Evolutionary conservation across 768 basidiomycete genomes (phyloP).

Genomic region (Trametes elegans): DNA sequence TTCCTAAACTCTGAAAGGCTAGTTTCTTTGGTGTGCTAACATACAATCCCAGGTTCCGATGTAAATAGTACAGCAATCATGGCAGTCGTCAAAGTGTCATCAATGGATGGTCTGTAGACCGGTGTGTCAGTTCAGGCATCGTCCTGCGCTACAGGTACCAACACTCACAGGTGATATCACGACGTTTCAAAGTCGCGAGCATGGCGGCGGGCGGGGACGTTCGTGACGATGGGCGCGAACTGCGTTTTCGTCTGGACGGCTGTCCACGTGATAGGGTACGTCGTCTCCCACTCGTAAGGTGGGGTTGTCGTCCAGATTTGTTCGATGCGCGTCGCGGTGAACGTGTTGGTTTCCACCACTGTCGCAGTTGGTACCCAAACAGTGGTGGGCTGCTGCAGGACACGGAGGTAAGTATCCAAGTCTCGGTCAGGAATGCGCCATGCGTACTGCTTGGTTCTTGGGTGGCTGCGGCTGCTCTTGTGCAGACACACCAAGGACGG

Average conservation of each 20-base stretch:
- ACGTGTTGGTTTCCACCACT: slow-evolving; percentile 14
- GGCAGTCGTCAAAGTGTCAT: not conserved
- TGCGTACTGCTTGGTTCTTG: slow-evolving; percentile 8
- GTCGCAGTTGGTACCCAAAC: slow-evolving; percentile 18
- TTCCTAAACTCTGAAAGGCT: too few species aligned
- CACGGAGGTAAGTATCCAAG: not conserved
- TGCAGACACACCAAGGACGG: slow-evolving; percentile 8
- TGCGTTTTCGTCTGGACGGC: slow-evolving; percentile 15
- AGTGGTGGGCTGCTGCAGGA: not conserved
- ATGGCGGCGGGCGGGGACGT: slow-evolving; percentile 7
- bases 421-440: too few species aligned
- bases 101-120: too few species aligned
- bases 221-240: slow-evolving; percentile 10
- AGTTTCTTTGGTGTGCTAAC: not conserved
- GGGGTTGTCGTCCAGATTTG: slow-evolving; percentile 15
- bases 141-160: not conserved
- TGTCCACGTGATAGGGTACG: slow-evolving; percentile 15
- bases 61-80: not conserved
- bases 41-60: not conserved
- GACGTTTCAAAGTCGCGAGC: slow-evolving; percentile 14
- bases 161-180: not conserved
- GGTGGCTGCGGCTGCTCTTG: too few species aligned
- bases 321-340: slow-evolving; percentile 17
- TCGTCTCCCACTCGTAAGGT: slow-evolving; percentile 16
- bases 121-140: not conserved